Percentiles rank a stretch among this genome's conserved stretches.
Evolutionary conservation across 768 basidiomycete species (phyloP).

Genomic region (Rhizopogon vesiculosus): DNA sequence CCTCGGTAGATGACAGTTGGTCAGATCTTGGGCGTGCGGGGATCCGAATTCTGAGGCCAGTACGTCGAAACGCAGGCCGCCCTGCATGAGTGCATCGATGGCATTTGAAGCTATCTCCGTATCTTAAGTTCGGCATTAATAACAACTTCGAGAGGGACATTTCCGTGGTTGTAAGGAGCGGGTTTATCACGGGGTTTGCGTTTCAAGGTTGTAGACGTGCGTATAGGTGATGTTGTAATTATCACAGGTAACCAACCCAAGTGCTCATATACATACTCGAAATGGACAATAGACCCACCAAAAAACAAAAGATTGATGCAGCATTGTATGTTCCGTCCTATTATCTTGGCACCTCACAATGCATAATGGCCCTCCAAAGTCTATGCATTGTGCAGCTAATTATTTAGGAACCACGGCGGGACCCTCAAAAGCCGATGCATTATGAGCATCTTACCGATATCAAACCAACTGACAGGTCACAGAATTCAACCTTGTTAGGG

Average conservation of each 20-base stretch:
- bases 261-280: background rate
- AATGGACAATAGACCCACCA: background rate
- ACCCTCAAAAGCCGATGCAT: slow-evolving; percentile 43
- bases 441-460: too few species aligned
- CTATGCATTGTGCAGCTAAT: background rate
- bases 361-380: background rate
- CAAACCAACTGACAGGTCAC: too few species aligned
- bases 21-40: background rate
- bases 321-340: too few species aligned
- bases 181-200: background rate
- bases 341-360: background rate
- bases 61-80: too few species aligned
- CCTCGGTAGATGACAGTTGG: slow-evolving; percentile 1
- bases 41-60: background rate
- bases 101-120: too few species aligned
- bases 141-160: too few species aligned
- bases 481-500: too few species aligned
- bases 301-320: too few species aligned
- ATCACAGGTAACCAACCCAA: background rate
- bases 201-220: background rate
- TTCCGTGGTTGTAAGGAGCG: too few species aligned
- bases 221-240: background rate
- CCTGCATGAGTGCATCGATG: too few species aligned
- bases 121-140: too few species aligned
- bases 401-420: background rate